Evolutionary conservation across 768 basidiomycete species (phyloP).

Genomic region (Hericium coralloides): DNA sequence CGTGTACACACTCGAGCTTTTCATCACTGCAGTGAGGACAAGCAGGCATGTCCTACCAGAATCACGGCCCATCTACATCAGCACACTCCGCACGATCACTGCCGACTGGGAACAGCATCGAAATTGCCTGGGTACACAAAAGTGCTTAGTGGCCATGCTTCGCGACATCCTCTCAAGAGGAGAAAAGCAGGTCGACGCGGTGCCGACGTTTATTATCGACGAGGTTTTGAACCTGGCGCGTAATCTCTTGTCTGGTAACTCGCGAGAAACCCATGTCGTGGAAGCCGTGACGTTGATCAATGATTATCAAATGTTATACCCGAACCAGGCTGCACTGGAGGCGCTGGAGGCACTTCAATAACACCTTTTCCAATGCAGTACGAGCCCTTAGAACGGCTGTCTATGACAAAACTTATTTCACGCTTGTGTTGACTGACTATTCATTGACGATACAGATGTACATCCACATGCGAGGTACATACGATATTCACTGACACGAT

Average conservation of each 20-base stretch:
- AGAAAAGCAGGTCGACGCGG: background rate
- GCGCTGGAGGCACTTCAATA: no score
- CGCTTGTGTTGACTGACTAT: no score
- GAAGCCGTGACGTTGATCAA: background rate
- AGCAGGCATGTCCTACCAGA: background rate
- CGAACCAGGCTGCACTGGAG: no score
- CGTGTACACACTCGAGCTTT: constrained; percentile 6
- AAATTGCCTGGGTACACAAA: background rate
- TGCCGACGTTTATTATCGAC: background rate
- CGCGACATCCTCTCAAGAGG: constrained; percentile 16
- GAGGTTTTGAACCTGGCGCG: background rate
- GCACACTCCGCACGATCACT: constrained; percentile 3
- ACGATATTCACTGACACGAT: no score
- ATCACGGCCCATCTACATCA: constrained; percentile 2
- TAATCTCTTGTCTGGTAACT: background rate
- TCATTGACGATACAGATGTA: no score
- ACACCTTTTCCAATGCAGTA: no score
- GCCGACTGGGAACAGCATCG: constrained; percentile 1
- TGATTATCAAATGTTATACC: background rate
- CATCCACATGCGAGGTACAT: no score
- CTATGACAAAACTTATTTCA: no score
- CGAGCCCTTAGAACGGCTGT: no score
- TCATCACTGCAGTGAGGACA: constrained; percentile 2
- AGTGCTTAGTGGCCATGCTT: constrained; percentile 18
- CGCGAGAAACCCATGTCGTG: background rate